These are phyloP conservation scores for Fusarium domesticum DNA, from an alignment of 2,329 filamentous ascomycete genomes.

Conservation along the genomic window DNA sequence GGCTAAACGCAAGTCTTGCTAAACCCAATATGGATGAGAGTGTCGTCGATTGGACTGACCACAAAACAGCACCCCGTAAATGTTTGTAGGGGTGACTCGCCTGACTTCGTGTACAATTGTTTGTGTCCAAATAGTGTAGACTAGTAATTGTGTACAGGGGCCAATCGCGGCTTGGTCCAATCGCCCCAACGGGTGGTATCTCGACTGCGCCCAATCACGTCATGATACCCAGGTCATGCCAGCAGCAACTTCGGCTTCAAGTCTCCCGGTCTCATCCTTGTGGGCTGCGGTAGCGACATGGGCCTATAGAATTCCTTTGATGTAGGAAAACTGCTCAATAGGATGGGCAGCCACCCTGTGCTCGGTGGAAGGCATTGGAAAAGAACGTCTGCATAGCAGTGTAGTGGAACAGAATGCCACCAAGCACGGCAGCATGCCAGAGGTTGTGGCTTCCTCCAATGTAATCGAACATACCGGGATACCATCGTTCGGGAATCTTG, in stretches of 20 bases:
- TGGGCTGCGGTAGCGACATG: neutral
- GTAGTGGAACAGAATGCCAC: constrained; percentile 97
- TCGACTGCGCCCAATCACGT: neutral
- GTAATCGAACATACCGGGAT: constrained; percentile 91
- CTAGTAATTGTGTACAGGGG: neutral
- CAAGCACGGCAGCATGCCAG: constrained; percentile 92
- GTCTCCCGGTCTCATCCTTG: neutral
- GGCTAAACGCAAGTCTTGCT: neutral
- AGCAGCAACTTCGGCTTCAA: neutral
- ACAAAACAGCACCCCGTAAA: neutral
- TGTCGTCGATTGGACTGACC: neutral
- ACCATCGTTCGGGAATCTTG: constrained; percentile 91
- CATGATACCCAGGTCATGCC: neutral
- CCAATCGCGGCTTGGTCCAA: neutral
- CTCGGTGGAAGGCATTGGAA: constrained; percentile 68
- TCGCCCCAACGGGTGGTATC: neutral
- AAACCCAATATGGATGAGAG: neutral
- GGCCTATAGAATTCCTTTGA: neutral
- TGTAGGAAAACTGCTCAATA: constrained; percentile 37
- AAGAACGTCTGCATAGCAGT: constrained; percentile 95
- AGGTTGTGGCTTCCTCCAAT: constrained; percentile 94
- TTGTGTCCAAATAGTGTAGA: neutral
- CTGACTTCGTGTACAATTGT: neutral
- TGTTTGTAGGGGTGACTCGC: neutral
- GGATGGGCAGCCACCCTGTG: constrained; percentile 56